Evolutionary conservation across 2,329 filamentous ascomycete genomes (phyloP).

Genomic region (Iodosphaeria phyllophila): DNA sequence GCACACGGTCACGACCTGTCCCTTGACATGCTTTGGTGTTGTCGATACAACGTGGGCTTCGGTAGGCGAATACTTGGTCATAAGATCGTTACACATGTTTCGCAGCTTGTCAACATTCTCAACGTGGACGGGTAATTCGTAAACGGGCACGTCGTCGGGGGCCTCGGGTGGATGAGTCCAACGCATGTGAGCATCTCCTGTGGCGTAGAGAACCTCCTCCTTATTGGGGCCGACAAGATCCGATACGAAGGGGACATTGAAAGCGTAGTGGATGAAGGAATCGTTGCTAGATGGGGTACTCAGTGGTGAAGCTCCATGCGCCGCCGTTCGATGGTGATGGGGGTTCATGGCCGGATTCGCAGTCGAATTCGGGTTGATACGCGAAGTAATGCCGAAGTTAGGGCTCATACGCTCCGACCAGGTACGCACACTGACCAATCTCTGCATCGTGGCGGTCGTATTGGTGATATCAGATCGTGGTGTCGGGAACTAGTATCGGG

Average conservation of each 20-base stretch:
- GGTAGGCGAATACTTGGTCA: constrained; percentile 48
- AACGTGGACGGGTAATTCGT: constrained; percentile 81
- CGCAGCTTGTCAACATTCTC: constrained; percentile 69
- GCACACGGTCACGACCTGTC: constrained; percentile 70
- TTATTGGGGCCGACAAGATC: constrained; percentile 82
- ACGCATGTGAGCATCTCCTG: constrained; percentile 65
- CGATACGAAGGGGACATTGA: constrained; percentile 92
- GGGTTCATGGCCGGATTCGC: constrained; percentile 35
- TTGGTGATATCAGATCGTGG: too few species aligned
- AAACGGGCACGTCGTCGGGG: constrained; percentile 64
- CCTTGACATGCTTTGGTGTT: constrained; percentile 52
- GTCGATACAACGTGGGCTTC: constrained; percentile 73
- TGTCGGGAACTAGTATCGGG: too few species aligned
- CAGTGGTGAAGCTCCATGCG: constrained; percentile 32
- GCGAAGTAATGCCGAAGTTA: constrained; percentile 42
- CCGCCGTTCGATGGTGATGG: constrained; percentile 36
- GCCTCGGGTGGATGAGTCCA: constrained; percentile 89
- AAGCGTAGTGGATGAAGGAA: constrained; percentile 73
- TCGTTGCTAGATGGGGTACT: constrained; percentile 55
- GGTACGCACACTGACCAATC: constrained; percentile 53
- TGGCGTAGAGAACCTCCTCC: constrained; percentile 89
- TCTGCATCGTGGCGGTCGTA: constrained; percentile 44
- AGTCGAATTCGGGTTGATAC: constrained; percentile 36
- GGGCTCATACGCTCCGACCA: constrained; percentile 53
- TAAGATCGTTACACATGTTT: constrained; percentile 66